Evolutionary conservation across 768 basidiomycete genomes (phyloP), one percentile per base, ranked within the genome.

Genomic region (Russula sp.): DNA sequence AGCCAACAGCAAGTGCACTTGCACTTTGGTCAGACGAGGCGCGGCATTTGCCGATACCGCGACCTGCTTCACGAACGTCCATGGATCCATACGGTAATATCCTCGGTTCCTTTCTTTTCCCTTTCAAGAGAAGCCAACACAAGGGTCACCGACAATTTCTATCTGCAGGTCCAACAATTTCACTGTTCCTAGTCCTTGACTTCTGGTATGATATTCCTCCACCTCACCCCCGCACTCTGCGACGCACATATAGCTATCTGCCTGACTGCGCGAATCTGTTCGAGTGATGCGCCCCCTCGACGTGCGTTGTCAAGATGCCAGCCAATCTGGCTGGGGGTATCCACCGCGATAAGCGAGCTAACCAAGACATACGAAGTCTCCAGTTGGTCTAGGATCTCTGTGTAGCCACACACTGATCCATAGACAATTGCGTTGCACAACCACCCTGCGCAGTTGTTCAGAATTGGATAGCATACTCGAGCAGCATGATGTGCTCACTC

Each of bases 271-370:
- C 73, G 74, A 7, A 79, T 78, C 68, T 88, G 79, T 18, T 81
- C 82, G 22, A 75, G 62, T 2, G 77, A 81, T 16, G 85, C 86
- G 3, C 85, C 85, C 49, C 78, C 76, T 58, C 84, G 76, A 46
- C 77, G 75, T 3, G 86, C 85, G 18, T 83, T 83, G 16, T 77
- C 75, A 24, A 88, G 75, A 69, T 88, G 87, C 86, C 87, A 89
- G 22, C 67, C 75, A 36, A 85, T 81, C 69, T 89, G 87, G 48
- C 76, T 80, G 0, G 86, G 85, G 40, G 84, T 81, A 70, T 88
- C 85, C 61, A 76, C 78, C 3, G 83, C 80, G 69, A 89, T 82
- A 53, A 87, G 78, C 0, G 84, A 80, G 18, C 85, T 79, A n/a
- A 87, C 81, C 67, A 87, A 73, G 18, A 80, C 77, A 70, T 81